Evolutionary conservation across 805 yeast genomes (phyloP).

Genomic region (Ogataea thermomethanolica): DNA sequence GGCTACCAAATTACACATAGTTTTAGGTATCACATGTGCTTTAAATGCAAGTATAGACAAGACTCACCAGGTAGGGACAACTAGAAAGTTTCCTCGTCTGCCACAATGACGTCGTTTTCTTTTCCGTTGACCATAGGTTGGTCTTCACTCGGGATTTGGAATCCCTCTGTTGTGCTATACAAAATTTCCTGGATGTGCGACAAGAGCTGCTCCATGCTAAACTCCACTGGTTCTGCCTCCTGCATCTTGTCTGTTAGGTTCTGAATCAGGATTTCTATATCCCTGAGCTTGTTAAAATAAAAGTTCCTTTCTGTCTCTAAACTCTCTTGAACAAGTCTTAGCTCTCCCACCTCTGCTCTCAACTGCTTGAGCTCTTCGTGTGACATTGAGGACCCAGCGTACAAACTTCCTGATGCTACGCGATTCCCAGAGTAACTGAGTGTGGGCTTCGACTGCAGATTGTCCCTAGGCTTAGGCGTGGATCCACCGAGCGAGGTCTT

Average conservation of each 20-base stretch:
- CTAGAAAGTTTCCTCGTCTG: conserved; percentile 37
- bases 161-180: conserved; percentile 82
- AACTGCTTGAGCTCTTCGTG: conserved; percentile 48
- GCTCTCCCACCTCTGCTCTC: conserved; percentile 54
- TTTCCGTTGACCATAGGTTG: conserved; percentile 11
- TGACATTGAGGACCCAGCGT: conserved; percentile 15
- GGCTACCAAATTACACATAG: too few relatives aligned
- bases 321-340: conserved; percentile 56
- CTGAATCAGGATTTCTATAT: conserved; percentile 78
- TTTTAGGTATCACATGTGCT: background rate
- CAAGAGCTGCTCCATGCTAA: conserved; percentile 39
- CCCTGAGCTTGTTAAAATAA: conserved; percentile 84
- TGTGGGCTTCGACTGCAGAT: conserved; percentile 7
- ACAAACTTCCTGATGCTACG: conserved; percentile 7
- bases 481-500: conserved; percentile 20
- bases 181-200: conserved; percentile 70
- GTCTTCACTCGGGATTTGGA: conserved; percentile 51
- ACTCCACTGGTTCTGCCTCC: conserved; percentile 25
- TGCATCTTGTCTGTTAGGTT: conserved; percentile 52
- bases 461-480: conserved; percentile 13
- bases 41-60: conserved; percentile 6
- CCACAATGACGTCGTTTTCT: conserved; percentile 23
- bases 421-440: conserved; percentile 7
- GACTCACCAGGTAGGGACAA: background rate
- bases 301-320: conserved; percentile 83